Evolutionary conservation across 371 early-diverging fungal species (phyloP).

Genomic region (Mortierella sp.): DNA sequence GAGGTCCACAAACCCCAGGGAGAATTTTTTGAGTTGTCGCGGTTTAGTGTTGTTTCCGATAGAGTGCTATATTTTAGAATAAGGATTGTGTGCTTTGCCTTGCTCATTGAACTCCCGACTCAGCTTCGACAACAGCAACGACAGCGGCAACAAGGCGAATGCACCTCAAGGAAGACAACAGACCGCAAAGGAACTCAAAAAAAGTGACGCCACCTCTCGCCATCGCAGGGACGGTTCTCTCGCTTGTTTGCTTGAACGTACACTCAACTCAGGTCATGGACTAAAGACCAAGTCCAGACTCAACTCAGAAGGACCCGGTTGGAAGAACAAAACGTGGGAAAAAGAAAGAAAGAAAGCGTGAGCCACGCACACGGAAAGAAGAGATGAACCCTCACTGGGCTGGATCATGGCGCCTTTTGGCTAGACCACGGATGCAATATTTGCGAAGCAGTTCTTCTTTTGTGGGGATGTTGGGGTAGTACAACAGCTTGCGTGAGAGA

Average conservation of each 20-base stretch:
- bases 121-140: no score
- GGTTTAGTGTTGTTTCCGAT: constrained; percentile 16
- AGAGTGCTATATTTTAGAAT: constrained; percentile 42
- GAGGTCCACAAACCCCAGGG: neutral
- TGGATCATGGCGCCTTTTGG: neutral
- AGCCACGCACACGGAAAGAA: neutral
- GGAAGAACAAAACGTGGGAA: constrained; percentile 5
- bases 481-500: constrained; percentile 37
- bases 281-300: no score
- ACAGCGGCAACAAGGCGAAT: neutral
- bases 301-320: neutral
- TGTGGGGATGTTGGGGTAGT: constrained; percentile 14
- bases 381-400: neutral
- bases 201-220: constrained; percentile 13
- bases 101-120: constrained; percentile 7
- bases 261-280: neutral
- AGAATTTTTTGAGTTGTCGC: neutral
- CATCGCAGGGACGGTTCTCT: neutral
- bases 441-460: neutral
- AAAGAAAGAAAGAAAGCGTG: neutral
- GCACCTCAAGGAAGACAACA: neutral
- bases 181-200: neutral
- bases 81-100: constrained; percentile 34
- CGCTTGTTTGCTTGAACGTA: neutral
- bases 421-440: neutral